Conservation (phyloP, 1,284 basidiomycete species). For the Papiliotrema laurentii region DNA sequence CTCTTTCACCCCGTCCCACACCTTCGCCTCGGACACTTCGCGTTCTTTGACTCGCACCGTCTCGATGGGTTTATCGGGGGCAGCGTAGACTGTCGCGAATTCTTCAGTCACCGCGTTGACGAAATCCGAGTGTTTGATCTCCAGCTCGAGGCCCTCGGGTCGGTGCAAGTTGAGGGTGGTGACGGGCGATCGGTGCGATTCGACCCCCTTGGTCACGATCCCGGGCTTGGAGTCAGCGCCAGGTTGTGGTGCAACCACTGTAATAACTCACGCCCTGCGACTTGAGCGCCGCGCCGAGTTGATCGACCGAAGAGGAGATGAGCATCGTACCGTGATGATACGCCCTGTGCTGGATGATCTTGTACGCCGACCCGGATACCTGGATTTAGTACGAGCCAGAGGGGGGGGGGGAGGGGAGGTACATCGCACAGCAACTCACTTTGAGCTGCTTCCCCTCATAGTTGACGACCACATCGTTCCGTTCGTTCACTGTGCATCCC, state of each 20-base stretch:
- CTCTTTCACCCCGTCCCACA: slow-evolving; percentile 65
- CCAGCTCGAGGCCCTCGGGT: too few relatives aligned
- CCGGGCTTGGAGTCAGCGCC: slow-evolving; percentile 54
- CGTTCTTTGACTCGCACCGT: slow-evolving; percentile 12
- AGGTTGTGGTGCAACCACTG: neutral
- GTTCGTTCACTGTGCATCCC: slow-evolving; percentile 73
- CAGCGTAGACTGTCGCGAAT: slow-evolving; percentile 63
- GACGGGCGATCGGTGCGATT: slow-evolving; percentile 88
- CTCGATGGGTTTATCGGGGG: neutral
- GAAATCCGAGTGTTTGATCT: slow-evolving; percentile 66
- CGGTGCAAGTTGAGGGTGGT: slow-evolving; percentile 66
- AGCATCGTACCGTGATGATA: slow-evolving; percentile 99
- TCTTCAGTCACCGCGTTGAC: slow-evolving; percentile 64
- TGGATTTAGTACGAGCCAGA: slow-evolving; percentile 45
- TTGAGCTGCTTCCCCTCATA: slow-evolving; percentile 57
- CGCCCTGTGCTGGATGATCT: slow-evolving; percentile 82
- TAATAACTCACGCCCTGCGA: slow-evolving; percentile 60
- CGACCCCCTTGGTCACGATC: slow-evolving; percentile 79
- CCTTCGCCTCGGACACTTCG: slow-evolving; percentile 42
- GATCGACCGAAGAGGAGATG: slow-evolving; percentile 69
- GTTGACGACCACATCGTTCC: slow-evolving; percentile 82
- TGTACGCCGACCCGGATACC: slow-evolving; percentile 97
- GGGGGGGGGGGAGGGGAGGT: neutral
- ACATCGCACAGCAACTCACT: too few relatives aligned
- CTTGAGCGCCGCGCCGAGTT: slow-evolving; percentile 67